Evolutionary conservation across 1,284 basidiomycete species (phyloP), one percentile per base, ranked within the genome.

Genomic region (Ceratobasidium sp.): DNA sequence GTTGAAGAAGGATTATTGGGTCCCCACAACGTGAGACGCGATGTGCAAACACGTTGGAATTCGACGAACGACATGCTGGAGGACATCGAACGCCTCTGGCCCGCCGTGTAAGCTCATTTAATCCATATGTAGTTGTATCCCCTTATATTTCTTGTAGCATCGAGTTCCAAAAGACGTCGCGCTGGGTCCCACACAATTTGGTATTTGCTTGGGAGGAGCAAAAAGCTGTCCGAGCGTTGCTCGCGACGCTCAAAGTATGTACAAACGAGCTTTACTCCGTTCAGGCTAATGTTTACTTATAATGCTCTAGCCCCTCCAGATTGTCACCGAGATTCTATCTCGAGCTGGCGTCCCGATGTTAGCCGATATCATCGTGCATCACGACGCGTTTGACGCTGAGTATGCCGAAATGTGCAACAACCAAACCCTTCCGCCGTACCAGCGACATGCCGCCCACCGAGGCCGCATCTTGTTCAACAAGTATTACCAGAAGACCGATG

Each of bases 1-100:
- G 44, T n/a, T 16, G 2, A 2, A 16, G 6, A n/a, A 2, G 30
- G 18, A 6, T 2, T 30, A 14, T n/a, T 9, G 16, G 23, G 2
- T 2, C 61, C 28, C 11, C 38, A 46, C 38, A 23, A 30, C 23
- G 16, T 64, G 2, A 5, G 13, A 11, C n/a, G 46, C 23, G 28
- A 64, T 46, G 38, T 44, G 7, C 2, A 44, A n/a, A 38, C 58
- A 1, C 43, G 41, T 23, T 61, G 58, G 58, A 61, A 61, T 43
- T 44, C 23, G 8, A 46, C 58, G 21, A 38, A 35, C 18, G 9
- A 32, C 26, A 57, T 57, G 54, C 30, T 57, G 3, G 54, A 57
- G 30, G 54, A 57, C n/a, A 35, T 21, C 1, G 23, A 58, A 35
- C 8, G 30, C 9, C 32, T 30, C 32, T n/a, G n/a, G n/a, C n/a